Percentiles rank a stretch among this genome's conserved stretches.
These are phyloP conservation scores for Liriodendron chinense DNA, from an alignment of 164 flowering plant genomes.

Conservation along the genomic window DNA sequence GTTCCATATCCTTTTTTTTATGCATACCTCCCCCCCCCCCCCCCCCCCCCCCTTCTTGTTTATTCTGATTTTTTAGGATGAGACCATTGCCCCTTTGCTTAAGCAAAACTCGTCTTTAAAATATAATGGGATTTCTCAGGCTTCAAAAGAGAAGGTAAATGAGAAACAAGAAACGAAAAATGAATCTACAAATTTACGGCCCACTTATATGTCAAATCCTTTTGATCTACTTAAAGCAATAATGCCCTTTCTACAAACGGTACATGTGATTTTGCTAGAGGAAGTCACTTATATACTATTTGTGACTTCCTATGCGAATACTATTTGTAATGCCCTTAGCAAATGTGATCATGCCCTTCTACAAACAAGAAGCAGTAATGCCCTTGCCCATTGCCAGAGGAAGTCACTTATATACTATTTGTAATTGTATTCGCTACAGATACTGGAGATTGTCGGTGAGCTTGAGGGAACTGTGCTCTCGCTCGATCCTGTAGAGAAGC, in stretches of 20 bases:
- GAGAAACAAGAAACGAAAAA: neutral
- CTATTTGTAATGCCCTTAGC: too few species aligned
- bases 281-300: too few species aligned
- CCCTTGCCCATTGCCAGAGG: neutral
- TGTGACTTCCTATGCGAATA: too few species aligned
- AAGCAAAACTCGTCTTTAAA: neutral
- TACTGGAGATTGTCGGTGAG: constrained; percentile 69
- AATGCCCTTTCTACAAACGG: too few species aligned
- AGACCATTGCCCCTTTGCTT: neutral
- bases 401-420: neutral
- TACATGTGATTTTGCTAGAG: too few species aligned
- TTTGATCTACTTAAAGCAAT: neutral
- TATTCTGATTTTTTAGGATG: neutral
- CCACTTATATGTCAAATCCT: neutral
- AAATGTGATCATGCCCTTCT: too few species aligned
- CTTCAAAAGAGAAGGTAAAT: neutral
- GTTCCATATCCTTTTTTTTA: neutral
- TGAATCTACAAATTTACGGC: neutral
- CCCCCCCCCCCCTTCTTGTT: too few species aligned
- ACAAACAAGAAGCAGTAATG: neutral
- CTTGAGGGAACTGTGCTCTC: constrained; percentile 58
- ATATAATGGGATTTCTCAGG: neutral
- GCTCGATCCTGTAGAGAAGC: constrained; percentile 82
- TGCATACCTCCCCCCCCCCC: too few species aligned
- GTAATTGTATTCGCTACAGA: constrained; percentile 38